These are phyloP conservation scores for Podaxis sp. DNA, from an alignment of 768 basidiomycete species.

Conservation along the genomic window DNA sequence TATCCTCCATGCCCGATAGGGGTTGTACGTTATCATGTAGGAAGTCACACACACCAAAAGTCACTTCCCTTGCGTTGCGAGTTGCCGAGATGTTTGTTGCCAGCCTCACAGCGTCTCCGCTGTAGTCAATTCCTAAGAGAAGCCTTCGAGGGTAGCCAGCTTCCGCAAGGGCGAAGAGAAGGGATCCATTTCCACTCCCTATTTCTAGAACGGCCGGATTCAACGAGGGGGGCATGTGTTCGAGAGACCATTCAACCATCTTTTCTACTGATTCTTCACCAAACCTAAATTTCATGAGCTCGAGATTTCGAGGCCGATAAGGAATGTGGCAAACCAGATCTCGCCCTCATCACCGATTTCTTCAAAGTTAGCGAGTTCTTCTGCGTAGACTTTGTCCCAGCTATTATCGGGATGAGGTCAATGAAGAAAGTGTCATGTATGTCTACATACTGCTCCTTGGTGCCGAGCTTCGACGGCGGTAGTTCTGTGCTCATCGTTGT, in stretches of 20 bases:
- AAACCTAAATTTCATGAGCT: slow-evolving; percentile 52
- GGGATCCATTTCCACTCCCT: slow-evolving; percentile 77
- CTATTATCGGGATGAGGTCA: slow-evolving; percentile 32
- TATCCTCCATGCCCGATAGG: slow-evolving; percentile 22
- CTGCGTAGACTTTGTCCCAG: slow-evolving; percentile 76
- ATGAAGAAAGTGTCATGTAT: background rate
- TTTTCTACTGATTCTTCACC: slow-evolving; percentile 72
- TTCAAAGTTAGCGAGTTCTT: slow-evolving; percentile 68
- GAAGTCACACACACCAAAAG: slow-evolving; percentile 65
- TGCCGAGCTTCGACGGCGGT: slow-evolving; percentile 72
- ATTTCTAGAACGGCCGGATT: slow-evolving; percentile 67
- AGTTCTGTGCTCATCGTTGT: slow-evolving; percentile 37
- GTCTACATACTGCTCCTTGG: slow-evolving; percentile 67
- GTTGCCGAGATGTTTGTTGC: slow-evolving; percentile 53
- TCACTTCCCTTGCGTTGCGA: slow-evolving; percentile 40
- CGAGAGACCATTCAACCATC: slow-evolving; percentile 73
- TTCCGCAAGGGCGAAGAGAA: slow-evolving; percentile 69
- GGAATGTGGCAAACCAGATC: slow-evolving; percentile 55
- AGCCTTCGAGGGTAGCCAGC: slow-evolving; percentile 55
- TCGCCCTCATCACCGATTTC: slow-evolving; percentile 86
- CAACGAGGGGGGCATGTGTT: slow-evolving; percentile 47
- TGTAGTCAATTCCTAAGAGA: slow-evolving; percentile 76
- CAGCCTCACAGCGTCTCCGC: slow-evolving; percentile 65
- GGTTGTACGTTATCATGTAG: slow-evolving; percentile 48
- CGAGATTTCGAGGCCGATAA: slow-evolving; percentile 5